Evolutionary conservation across 75 land plant species (phyloP), one percentile per base, ranked within the genome.

Genomic region (Pinus taeda): DNA sequence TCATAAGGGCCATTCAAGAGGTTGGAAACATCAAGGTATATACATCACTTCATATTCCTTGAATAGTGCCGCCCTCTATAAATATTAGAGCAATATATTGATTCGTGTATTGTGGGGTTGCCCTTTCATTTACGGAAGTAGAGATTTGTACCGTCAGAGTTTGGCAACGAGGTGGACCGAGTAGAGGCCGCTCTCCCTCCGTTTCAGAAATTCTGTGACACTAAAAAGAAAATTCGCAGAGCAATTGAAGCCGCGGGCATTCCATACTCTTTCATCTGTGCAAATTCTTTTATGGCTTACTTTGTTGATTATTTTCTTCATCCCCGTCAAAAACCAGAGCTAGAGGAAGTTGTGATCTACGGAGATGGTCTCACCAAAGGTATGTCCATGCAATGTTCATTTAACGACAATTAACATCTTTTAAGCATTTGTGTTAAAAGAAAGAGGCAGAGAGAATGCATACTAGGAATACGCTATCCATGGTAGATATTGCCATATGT

Each of bases 131-230:
- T 70, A 21, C 30, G 4, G 18, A 71, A 29, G 22, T 80, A 89
- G 91, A 81, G 88, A 59, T 83, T 89, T 61, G 3, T 89, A 3
- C 88, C 88, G 11, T 86, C 88, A 4, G 88, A 89, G 62, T 89
- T 75, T 77, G 88, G 86, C 4, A 15, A 5, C 24, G 85, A 83
- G 56, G 74, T 57, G 22, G 85, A 79, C 26, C 75, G 75, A 45
- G 74, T 83, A 15, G 60, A 13, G 6, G 75, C 29, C 13, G 4
- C 29, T 18, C 66, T 79, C 59, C 66, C 82, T 0, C 73, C 76
- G 37, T 76, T 78, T 30, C 74, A 86, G 22, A 62, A 60, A 6
- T 53, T 83, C 2, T 57, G 78, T 57, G 80, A 71, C 13, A 57
- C 66, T 0, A 86, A 81, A 77, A 55, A 15, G 30, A 75, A 70